Percentiles rank a stretch among this genome's conserved stretches.
These are phyloP conservation scores for Lenzites betulinus DNA, from an alignment of 768 basidiomycete species.

Conservation along the genomic window DNA sequence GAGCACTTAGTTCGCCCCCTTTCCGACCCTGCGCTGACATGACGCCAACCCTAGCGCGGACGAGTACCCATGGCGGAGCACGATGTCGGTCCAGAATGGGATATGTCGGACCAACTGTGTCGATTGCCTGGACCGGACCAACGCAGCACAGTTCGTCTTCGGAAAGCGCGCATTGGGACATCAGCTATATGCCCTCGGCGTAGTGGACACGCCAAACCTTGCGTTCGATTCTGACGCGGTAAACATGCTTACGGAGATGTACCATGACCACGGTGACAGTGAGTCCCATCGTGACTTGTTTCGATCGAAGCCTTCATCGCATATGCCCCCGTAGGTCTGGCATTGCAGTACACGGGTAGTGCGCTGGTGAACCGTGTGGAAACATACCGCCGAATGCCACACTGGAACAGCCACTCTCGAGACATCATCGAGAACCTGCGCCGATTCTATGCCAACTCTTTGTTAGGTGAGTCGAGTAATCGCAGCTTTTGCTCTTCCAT, in stretches of 20 bases:
- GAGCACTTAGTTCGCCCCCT: constrained; percentile 1
- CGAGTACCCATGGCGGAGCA: constrained; percentile 54
- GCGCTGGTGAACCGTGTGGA: constrained; percentile 96
- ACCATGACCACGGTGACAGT: constrained; percentile 97
- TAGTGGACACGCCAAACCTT: constrained; percentile 82
- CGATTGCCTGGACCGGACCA: constrained; percentile 95
- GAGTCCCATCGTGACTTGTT: constrained; percentile 32
- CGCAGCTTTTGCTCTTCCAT: not conserved
- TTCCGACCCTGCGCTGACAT: not conserved
- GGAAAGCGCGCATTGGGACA: constrained; percentile 94
- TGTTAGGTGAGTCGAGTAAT: constrained; percentile 59
- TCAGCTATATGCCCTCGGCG: constrained; percentile 92
- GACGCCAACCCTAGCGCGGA: constrained; percentile 4
- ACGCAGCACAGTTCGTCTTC: constrained; percentile 95
- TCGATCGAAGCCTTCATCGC: not conserved
- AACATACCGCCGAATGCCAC: constrained; percentile 92
- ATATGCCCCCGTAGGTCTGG: constrained; percentile 63
- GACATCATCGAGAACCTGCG: constrained; percentile 96
- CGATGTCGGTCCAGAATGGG: constrained; percentile 86
- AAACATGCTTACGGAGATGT: constrained; percentile 98
- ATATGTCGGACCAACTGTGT: constrained; percentile 95
- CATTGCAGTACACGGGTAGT: constrained; percentile 95
- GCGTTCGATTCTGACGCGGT: constrained; percentile 93
- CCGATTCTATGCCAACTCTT: constrained; percentile 92
- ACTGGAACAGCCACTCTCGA: constrained; percentile 96